phyloP scores from a whole-genome alignment of 129 eudicot species.

The Artemisia annua region DNA sequence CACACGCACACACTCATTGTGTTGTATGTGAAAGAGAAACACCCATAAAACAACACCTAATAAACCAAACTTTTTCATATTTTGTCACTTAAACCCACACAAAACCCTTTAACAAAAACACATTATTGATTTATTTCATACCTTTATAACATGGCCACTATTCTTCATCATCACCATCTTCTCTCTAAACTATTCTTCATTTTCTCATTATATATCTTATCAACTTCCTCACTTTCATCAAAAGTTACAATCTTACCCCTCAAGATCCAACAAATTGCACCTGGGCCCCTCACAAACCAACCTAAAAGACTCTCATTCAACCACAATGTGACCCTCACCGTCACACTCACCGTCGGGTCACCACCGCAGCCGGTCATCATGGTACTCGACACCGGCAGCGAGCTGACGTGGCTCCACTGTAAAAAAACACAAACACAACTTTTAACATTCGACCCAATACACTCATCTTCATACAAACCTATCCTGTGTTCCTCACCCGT shows the following conservation, averaged over 20 bases:
- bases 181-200: slow-evolving; percentile 16
- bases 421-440: slow-evolving; percentile 48
- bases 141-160: slow-evolving; percentile 34
- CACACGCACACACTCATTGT: slow-evolving; percentile 25
- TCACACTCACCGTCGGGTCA: slow-evolving; percentile 69
- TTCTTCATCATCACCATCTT: slow-evolving; percentile 21
- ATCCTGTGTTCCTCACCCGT: slow-evolving; percentile 56
- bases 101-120: slow-evolving; percentile 29
- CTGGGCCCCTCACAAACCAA: slow-evolving; percentile 33
- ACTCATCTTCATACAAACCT: slow-evolving; percentile 56
- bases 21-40: slow-evolving; percentile 27
- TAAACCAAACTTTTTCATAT: background rate
- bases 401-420: slow-evolving; percentile 77
- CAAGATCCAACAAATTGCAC: slow-evolving; percentile 40
- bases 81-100: slow-evolving; percentile 26
- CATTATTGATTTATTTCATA: slow-evolving; percentile 1
- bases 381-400: slow-evolving; percentile 91
- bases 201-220: slow-evolving; percentile 23
- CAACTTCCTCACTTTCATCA: slow-evolving; percentile 26
- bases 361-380: slow-evolving; percentile 79
- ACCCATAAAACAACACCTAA: slow-evolving; percentile 2
- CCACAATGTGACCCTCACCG: slow-evolving; percentile 72
- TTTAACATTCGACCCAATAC: slow-evolving; percentile 43
- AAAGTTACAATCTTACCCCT: slow-evolving; percentile 53
- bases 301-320: slow-evolving; percentile 69